Evolutionary conservation across 805 yeast species (phyloP).

Genomic region (Metschnikowia cubensis): DNA sequence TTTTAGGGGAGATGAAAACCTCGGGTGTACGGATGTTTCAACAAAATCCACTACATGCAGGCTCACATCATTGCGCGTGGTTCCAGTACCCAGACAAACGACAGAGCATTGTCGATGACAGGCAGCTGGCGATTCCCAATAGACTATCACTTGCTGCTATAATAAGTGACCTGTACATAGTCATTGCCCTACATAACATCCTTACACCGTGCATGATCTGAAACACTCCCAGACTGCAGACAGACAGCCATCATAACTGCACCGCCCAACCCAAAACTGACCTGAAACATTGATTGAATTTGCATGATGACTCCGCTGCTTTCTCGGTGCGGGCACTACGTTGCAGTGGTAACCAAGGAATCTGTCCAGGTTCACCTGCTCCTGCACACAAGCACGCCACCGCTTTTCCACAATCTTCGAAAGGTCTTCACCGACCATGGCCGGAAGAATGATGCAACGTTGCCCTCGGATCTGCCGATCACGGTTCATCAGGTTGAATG

Average conservation of each 20-base stretch:
- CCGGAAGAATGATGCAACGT: not conserved
- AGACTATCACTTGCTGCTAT: too few relatives aligned
- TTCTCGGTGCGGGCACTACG: constrained; percentile 21
- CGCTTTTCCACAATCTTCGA: not conserved
- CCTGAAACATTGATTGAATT: not conserved
- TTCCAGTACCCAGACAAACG: too few relatives aligned
- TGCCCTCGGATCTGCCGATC: not conserved
- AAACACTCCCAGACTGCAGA: too few relatives aligned
- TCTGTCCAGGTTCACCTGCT: not conserved
- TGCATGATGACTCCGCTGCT: constrained; percentile 1
- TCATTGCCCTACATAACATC: not conserved
- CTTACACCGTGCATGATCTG: too few relatives aligned
- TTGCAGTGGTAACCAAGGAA: constrained; percentile 15
- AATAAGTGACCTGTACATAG: not conserved
- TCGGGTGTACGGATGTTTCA: not conserved
- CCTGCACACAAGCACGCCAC: not conserved
- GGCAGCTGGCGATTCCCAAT: not conserved
- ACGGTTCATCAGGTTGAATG: constrained; percentile 16
- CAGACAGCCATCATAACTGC: not conserved
- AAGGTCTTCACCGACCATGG: not conserved
- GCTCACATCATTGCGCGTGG: too few relatives aligned
- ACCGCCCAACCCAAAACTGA: not conserved
- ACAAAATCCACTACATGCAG: too few relatives aligned
- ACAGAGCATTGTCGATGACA: too few relatives aligned
- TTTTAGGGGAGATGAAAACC: not conserved